Evolutionary conservation across 345 rosid species (phyloP).

Genomic region (Bruguiera sexangula): DNA sequence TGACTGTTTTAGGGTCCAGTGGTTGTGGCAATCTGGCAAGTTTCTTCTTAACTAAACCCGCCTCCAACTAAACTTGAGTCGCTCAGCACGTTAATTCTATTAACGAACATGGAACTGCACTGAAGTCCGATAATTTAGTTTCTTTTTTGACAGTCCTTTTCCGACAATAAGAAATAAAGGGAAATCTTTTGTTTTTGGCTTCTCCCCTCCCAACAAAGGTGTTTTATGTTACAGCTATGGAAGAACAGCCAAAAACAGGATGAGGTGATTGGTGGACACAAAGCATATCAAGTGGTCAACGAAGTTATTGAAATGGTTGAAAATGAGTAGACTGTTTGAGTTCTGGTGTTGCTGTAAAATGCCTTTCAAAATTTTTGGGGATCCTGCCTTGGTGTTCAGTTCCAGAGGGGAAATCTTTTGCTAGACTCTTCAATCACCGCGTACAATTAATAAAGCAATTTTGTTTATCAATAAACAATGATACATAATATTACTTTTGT

Average conservation of each 20-base stretch:
- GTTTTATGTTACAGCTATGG: slow-evolving; percentile 54
- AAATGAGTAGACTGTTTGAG: slow-evolving; percentile 29
- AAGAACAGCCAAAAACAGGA: slow-evolving; percentile 71
- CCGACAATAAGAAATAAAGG: neutral
- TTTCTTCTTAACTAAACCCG: neutral
- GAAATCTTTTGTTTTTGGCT: no score
- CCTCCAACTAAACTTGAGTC: neutral
- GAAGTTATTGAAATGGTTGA: slow-evolving; percentile 82
- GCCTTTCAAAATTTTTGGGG: no score
- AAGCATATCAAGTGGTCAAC: slow-evolving; percentile 61
- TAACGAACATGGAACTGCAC: neutral
- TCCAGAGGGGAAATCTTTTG: no score
- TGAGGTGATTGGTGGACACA: slow-evolving; percentile 84
- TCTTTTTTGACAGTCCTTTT: neutral
- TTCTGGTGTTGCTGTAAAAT: neutral
- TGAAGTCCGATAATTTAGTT: neutral
- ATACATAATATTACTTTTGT: no score
- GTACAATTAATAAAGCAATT: no score
- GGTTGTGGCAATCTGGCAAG: neutral
- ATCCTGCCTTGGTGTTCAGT: no score
- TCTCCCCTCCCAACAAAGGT: slow-evolving; percentile 1
- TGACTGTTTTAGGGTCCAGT: neutral
- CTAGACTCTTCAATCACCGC: no score
- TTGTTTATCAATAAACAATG: no score
- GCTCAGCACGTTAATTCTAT: neutral